Base-by-base conservation (phyloP, 1,284 basidiomycete genomes). In the Gastroboletus turbinatus region DNA sequence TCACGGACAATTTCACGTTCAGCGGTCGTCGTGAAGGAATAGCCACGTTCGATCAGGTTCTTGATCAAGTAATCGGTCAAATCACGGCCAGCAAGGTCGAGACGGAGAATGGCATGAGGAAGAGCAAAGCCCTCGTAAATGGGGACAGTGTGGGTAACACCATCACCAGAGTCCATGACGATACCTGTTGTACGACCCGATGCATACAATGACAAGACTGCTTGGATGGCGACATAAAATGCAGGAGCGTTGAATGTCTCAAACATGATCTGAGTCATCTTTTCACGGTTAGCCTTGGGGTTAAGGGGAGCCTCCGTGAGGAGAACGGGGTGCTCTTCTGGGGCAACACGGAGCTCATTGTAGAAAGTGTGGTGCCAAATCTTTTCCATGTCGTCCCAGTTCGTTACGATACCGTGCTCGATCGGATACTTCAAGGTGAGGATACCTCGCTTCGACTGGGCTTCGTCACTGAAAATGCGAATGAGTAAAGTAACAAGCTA, bases 1-100 rank as follows among this genome's bases (percentile, higher is more conserved):
- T 97, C 95, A 69, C 95, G 87, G 70, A 97, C 95, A 61, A 97
- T 94, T 86, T 96, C 94, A 72, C 90, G 87, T 81, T 96, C 94
- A 59, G 94, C 93, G 21, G 92, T 90, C 66, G 90, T 97, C 69
- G 91, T 94, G 87, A 97, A 96, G 57, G 87, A 84, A 80, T 98
- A 96, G 33, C 95, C 95, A 68, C 95, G 88, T 82, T 97, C 95
- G 77, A 85, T 91, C 70, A 97, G 76, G 75, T 94, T 92, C 84
- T 95, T 96, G 82, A 93, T 87, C 65, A 98, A 80, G 80, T 87
- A 91, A 67, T 95, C 90, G 66, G 95, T 97, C 69, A 98, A 79
- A 77, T 98, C 95, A 78, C 95, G 91, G 67, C 95, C 95, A 64
- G 95, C 95, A 66, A 97, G 84, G 77, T 97, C 94, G 66, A 98